Evolutionary conservation across 202 grass and related monocot species (phyloP), one percentile per base, ranked within the genome.

Genomic region (Cymbopogon flexuosus): DNA sequence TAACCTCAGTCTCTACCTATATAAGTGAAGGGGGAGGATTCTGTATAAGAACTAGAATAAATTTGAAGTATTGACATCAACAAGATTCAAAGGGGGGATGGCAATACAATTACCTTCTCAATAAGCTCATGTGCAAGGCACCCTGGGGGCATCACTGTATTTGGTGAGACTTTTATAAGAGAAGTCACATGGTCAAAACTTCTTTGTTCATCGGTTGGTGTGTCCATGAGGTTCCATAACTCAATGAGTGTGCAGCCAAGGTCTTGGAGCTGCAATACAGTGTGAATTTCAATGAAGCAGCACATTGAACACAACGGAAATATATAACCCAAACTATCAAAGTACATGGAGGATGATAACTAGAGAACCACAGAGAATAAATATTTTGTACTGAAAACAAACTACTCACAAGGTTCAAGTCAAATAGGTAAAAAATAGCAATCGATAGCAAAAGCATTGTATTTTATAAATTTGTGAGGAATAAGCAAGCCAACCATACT

Each of bases 191-290:
- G 82, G 46, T 93, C 82, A 35, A 94, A 94, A 65, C 37, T 78
- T 81, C 77, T 82, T 71, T 79, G 86, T 70, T 95, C 95, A 78
- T 89, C 83, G 18, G 56, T 33, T 68, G 92, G 82, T 35, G 87
- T 91, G 61, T 91, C 92, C 92, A 98, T 91, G 65, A 98, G 87
- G 72, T 91, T 95, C 92, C 92, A 98, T 58, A 95, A 81, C 84
- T 98, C 88, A 81, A 95, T 81, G 47, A 98, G 86, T 62, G 84
- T 86, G 72, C 84, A 83, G 9, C 88, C 92, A 89, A 95, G 87
- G 86, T 83, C 80, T 88, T 98, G 90, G 45, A 95, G 52, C 95
- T 95, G 75, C 56, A 93, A 83, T 39, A 83, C 12, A 80, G 47
- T 70, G 37, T 3, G 51, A 68, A 43, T 16, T 66, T 79, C 67